A percentile compares a stretch with the other conserved stretches of the same genome.
Evolutionary conservation across 768 basidiomycete species (phyloP).

Genomic region (Russula brevipes): DNA sequence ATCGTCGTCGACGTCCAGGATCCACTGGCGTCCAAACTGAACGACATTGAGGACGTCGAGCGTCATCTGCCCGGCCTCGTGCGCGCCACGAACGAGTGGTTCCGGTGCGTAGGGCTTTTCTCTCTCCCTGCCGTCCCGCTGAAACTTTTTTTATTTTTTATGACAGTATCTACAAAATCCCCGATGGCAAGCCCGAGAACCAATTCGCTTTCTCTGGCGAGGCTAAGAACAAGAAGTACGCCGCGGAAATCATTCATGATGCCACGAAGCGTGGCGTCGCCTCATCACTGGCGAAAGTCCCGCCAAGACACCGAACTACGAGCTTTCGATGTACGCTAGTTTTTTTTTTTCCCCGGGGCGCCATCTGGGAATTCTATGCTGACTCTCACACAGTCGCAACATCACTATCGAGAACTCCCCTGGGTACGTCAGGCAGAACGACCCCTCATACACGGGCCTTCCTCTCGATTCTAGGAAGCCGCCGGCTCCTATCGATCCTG

Average conservation of each 20-base stretch:
- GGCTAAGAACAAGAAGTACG: constrained; percentile 99
- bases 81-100: constrained; percentile 98
- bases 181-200: constrained; percentile 95
- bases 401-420: constrained; percentile 70
- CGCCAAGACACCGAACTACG: constrained; percentile 65
- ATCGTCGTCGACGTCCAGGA: constrained; percentile 95
- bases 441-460: constrained; percentile 57
- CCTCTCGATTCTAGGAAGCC: constrained; percentile 79
- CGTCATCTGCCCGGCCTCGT: constrained; percentile 95
- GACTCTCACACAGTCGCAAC: constrained; percentile 56
- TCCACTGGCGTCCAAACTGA: constrained; percentile 92
- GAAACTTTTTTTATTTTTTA: no score
- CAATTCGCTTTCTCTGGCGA: constrained; percentile 99
- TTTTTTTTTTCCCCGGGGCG: not conserved
- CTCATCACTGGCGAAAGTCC: constrained; percentile 76
- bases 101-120: constrained; percentile 51
- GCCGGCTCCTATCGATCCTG: constrained; percentile 84
- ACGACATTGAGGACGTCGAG: constrained; percentile 99
- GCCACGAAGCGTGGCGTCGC: constrained; percentile 97
- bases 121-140: not conserved
- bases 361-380: not conserved
- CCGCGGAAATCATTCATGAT: constrained; percentile 99
- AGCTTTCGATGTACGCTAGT: constrained; percentile 69
- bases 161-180: constrained; percentile 88
- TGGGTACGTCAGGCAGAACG: constrained; percentile 57